Percentiles rank a stretch among this genome's conserved stretches.
phyloP scores from a whole-genome alignment of 257 asterid genomes.

The Solanum dulcamara region DNA sequence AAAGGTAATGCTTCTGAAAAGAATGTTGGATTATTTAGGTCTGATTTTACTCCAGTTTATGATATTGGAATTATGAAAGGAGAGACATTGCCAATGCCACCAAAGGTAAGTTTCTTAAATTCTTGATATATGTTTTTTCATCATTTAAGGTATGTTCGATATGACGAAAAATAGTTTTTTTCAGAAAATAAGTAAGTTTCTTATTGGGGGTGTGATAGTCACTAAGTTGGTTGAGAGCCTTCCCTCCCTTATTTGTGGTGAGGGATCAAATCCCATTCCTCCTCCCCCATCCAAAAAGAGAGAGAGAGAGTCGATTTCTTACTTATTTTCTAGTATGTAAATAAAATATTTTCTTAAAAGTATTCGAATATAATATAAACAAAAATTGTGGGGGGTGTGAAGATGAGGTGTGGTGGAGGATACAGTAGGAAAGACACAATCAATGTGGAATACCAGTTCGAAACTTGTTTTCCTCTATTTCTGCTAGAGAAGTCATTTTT shows the following conservation, averaged over 20 bases:
- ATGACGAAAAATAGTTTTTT: too few species aligned
- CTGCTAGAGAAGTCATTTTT: background rate
- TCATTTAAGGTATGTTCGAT: background rate
- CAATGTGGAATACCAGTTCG: too few species aligned
- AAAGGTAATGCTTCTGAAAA: constrained; percentile 44
- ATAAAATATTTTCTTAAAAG: too few species aligned
- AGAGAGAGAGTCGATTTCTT: accelerated
- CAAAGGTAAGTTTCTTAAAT: background rate
- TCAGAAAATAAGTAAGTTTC: too few species aligned
- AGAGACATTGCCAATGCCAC: background rate
- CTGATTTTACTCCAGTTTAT: constrained; percentile 59
- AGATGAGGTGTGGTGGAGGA: too few species aligned
- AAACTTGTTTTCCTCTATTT: too few species aligned
- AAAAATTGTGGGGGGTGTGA: background rate
- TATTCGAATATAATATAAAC: too few species aligned
- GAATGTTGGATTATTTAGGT: constrained; percentile 74
- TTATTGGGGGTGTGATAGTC: background rate
- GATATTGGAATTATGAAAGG: constrained; percentile 53
- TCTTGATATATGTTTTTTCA: background rate
- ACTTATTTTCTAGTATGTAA: background rate
- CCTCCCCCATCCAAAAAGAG: too few species aligned
- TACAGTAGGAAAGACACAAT: background rate
- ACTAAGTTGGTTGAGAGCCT: background rate
- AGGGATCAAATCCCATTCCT: background rate
- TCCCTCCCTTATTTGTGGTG: background rate